Base-by-base conservation (phyloP, 805 yeast species). In the Kregervanrija pseudodelftensis region DNA sequence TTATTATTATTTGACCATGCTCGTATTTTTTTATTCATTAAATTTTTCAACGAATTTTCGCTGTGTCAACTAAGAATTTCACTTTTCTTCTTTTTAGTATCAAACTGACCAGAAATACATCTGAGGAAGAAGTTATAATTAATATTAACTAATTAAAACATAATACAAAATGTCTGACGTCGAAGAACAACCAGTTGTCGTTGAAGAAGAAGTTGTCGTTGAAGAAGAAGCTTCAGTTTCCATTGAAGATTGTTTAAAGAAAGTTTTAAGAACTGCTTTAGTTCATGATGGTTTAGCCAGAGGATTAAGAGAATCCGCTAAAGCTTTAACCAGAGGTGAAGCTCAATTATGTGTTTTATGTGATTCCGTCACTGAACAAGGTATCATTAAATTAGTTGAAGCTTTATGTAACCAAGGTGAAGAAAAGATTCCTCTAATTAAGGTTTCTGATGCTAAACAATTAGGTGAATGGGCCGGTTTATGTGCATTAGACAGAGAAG, bases 391-490 rank as follows among this genome's bases (percentile, higher is more conserved):
- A 79, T 86, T 93, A 72, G 93, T 93, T 66, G 98, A 93, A 85
- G 98, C 97, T 78, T 84, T 93, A 69, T 91, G 98, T 81, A 87
- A 90, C 80, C 95, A 88, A 77, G 88, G 95, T 68, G 95, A 87
- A 70, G 80, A 82, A 75, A 86, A 87, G 79, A 88, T 91, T 63
- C 98, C 99, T 66, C 80, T 93, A 75, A 85, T 93, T 85, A 93
- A 93, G 85, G 98, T 93, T 64, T 86, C 98, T 65, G 99, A 93
- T 71, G 96, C 98, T 70, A 93, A 93, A 85, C 86, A 88, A 80
- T 83, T 93, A 71, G 99, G 99, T 82, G 98, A 93, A 82, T 93
- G 99, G 99, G 98, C 98, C 68, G 99, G 99, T 85, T 81, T 93
- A 64, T 93, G 96, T 80, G 88, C 89, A 78, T 83, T 91, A 67